Base-by-base conservation (phyloP, 129 eudicot species). In the Centrapalus pauciflorus region DNA sequence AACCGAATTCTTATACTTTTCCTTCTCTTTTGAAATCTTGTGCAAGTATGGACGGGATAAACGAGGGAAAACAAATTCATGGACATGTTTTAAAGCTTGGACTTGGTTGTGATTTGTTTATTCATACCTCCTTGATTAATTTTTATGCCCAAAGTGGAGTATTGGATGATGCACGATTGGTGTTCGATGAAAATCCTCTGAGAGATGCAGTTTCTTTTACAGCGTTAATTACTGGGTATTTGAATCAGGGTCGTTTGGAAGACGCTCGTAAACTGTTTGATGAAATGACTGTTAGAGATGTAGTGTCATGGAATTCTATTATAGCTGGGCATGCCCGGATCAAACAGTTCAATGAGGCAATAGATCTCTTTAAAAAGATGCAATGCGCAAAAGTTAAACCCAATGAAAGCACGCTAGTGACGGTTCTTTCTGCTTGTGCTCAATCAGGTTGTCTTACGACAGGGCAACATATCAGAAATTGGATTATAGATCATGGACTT, bases 391-490 rank as follows among this genome's bases (percentile, higher is more conserved):
- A 82, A 55, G 72, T 87, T 45, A 73, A 66, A 48, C 93, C 95
- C 0, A 81, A 77, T 70, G 90, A 70, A 33, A 76, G 86, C 55
- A 83, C 93, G 0, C 62, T 90, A 3, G 76, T 80, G 54, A 78
- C 84, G 49, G 92, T 80, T 59, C 67, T 90, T 58, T 84, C 93
- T 11, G 84, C 88, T 13, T 87, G 95, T 74, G 84, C 97, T 16
- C 65, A 82, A 17, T 60, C 77, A 41, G 79, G 75, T 63, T 57
- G 73, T 76, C 11, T 87, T 41, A 69, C 54, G 12, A 84, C 55
- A 57, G 97, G 88, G 35, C 72, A 74, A 49, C 87, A 75, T 4
- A 69, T 84, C 12, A 33, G 25, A 28, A 95, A 82, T 74, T 69
- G 59, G 45, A 21, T 82, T 28, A 74, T 79, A 3, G 46, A 71